Evolutionary conservation across 2,329 filamentous ascomycete species (phyloP), one percentile per base, ranked within the genome.

Genomic region (Pseudopyricularia javanii): DNA sequence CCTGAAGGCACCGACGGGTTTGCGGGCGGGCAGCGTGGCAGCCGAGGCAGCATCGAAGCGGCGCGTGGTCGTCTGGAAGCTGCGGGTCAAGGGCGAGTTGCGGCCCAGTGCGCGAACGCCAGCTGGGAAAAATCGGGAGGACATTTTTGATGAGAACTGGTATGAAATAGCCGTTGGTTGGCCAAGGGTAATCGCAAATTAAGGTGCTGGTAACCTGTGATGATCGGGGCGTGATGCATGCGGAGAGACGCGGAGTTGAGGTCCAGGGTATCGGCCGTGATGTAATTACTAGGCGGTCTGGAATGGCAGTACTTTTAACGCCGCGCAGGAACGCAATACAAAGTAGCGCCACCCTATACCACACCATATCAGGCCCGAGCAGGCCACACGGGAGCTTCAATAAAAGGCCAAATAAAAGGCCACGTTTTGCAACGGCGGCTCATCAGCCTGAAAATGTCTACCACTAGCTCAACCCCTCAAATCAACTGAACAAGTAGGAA

Each of bases 1-100:
- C 49, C 79, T 76, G 65, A 82, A 80, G 55, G 79, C 79, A 59
- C 79, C 79, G 55, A 82, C 69, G 47, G 79, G 79, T 67, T 74
- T 79, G 61, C 75, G 72, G 52, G 74, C 71, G n/a, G 76, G 76
- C 55, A 82, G 68, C 34, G 75, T 70, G 53, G 69, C 64, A 40
- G 70, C 24, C 40, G 40, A 64, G 49, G 69, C 70, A 56, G 66
- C 73, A 62, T 70, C 68, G 61, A 69, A 71, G 56, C 65, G 62
- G 53, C 65, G 65, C 20, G 70, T 58, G 35, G 76, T 76, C 49
- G 74, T 75, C 70, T 74, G 72, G 66, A 82, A 80, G 63, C 57
- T 57, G 54, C 51, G 45, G 43, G 61, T 61, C 65, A 55, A 22
- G 28, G 35, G 52, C 20, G 52, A 61, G 62, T 67, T 54, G 35